Evolutionary conservation across 371 early-diverging fungal genomes (phyloP), one percentile per base, ranked within the genome.

Genomic region (Rhizopus sp.): DNA sequence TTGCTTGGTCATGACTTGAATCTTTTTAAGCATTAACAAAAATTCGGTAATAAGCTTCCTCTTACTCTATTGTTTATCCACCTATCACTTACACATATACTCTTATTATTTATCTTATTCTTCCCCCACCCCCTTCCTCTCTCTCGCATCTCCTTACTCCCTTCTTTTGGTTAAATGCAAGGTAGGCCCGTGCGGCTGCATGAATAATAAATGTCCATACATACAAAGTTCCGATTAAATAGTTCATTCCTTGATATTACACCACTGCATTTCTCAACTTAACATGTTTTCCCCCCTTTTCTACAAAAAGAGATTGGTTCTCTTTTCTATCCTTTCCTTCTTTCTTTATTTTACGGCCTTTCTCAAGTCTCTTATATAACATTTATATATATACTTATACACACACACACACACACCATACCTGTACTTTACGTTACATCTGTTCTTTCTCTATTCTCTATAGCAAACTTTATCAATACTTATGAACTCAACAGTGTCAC

Each of bases 211-310:
- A 53, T 23, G 37, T 42, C 37, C 47, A 44, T 7, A 50, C 30
- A 30, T 31, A 52, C 55, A 59, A 64, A 64, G 64, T 60, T 64
- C 64, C 59, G 62, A 66, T 55, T 32, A 62, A 59, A 46, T 46
- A 46, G 46, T 62, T 44, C 66, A 66, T 66, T 66, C 66, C 66
- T 66, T 61, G 55, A 59, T 53, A 57, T 50, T 61, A 46, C 47
- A 66, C 66, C 58, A 56, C 50, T 42, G 60, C 59, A 55, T 59
- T 47, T 59, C 56, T 55, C 47, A 50, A 40, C 51, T 41, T 62
- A 42, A 31, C 41, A 38, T 45, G 33, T 47, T 35, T 51, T 59
- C 7, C 45, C 51, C 58, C 30, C 31, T 49, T 41, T 57, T 49
- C 49, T 57, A 40, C 42, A 50, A 30, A 55, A 34, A 55, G 39